Evolutionary conservation across 2,329 filamentous ascomycete species (phyloP).

Genomic region (Fusarium musae): DNA sequence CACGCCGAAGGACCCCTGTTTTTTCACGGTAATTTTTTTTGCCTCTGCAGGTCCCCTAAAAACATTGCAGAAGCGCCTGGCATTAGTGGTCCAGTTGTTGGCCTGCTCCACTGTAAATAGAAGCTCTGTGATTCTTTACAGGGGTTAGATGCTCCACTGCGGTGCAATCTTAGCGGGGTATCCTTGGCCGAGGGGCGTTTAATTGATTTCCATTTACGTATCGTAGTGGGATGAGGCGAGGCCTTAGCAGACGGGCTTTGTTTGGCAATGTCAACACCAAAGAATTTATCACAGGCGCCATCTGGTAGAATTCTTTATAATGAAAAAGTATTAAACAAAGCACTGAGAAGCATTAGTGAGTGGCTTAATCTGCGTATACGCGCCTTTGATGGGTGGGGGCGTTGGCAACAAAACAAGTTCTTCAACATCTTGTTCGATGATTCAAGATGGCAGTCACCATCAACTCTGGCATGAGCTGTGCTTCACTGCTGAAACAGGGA

Average conservation of each 20-base stretch:
- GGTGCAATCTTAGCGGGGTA: slow-evolving; percentile 33
- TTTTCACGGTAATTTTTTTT: slow-evolving; percentile 26
- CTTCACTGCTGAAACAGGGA: neutral
- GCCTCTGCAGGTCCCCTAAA: slow-evolving; percentile 26
- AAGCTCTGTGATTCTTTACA: slow-evolving; percentile 29
- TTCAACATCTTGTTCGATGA: neutral
- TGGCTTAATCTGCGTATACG: neutral
- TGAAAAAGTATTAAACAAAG: neutral
- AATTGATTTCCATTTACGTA: slow-evolving; percentile 20
- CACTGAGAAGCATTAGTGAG: neutral
- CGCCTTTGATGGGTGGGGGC: neutral
- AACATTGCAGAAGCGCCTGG: slow-evolving; percentile 21
- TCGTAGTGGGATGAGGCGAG: neutral
- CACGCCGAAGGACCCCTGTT: slow-evolving; percentile 34
- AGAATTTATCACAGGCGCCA: neutral
- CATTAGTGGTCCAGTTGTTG: slow-evolving; percentile 30
- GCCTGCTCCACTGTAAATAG: slow-evolving; percentile 29
- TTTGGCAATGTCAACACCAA: slow-evolving; percentile 7
- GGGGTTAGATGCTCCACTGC: slow-evolving; percentile 11
- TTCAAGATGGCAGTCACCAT: slow-evolving; percentile 9
- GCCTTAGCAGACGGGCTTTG: neutral
- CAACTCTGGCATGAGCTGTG: slow-evolving; percentile 1
- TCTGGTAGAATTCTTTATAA: neutral
- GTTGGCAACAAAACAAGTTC: neutral
- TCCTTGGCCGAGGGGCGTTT: slow-evolving; percentile 22